These are phyloP conservation scores for Linderniella brevidens DNA, from an alignment of 257 asterid genomes.

Conservation along the genomic window DNA sequence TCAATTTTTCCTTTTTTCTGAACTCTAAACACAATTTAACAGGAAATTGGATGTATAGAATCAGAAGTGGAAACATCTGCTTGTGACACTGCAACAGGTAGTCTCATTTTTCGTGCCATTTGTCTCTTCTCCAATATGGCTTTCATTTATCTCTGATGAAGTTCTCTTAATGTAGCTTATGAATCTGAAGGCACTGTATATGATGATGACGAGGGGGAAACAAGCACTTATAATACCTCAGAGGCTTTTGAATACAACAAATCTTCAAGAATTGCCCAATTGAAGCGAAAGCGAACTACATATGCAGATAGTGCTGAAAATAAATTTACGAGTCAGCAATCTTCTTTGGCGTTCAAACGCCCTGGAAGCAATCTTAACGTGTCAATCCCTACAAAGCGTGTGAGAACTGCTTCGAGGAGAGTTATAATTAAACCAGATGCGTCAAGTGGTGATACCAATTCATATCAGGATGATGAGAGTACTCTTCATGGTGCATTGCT, in stretches of 20 bases:
- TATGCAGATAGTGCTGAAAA: conserved; percentile 42
- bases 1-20: conserved; percentile 2
- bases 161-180: conserved; percentile 24
- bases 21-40: conserved; percentile 12
- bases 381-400: conserved; percentile 82
- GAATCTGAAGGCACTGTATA: conserved; percentile 42
- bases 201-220: conserved; percentile 76
- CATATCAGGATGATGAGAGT: conserved; percentile 89
- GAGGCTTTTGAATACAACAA: conserved; percentile 36
- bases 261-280: conserved; percentile 44
- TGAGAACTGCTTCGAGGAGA: conserved; percentile 81
- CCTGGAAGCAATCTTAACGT: conserved; percentile 65
- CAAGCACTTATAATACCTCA: conserved; percentile 39
- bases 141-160: conserved; percentile 11
- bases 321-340: conserved; percentile 36
- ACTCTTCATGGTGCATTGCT: conserved; percentile 52
- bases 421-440: conserved; percentile 62
- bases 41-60: conserved; percentile 45
- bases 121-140: conserved; percentile 11
- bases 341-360: conserved; percentile 38
- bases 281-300: conserved; percentile 38
- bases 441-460: conserved; percentile 89
- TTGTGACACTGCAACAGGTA: conserved; percentile 58
- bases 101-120: conserved; percentile 9
- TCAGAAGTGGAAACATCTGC: conserved; percentile 76